These are phyloP conservation scores for Eutrema japonicum DNA, from an alignment of 345 rosid genomes.

Conservation along the genomic window DNA sequence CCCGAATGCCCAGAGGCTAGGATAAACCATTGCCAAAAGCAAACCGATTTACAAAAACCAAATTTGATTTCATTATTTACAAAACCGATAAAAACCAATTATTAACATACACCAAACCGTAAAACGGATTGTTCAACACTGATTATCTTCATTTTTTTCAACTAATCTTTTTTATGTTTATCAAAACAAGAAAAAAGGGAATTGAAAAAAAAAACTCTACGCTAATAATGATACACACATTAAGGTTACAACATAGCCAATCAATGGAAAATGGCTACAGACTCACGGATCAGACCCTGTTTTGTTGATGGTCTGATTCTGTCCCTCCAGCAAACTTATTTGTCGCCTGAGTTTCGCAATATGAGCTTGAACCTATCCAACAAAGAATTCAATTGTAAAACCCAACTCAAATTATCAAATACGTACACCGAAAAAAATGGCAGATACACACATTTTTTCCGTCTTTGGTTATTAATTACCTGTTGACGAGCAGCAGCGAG, in stretches of 20 bases:
- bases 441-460: too few species aligned
- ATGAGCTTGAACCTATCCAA: conserved; percentile 72
- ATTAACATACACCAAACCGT: too few species aligned
- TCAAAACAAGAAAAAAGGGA: conserved; percentile 5
- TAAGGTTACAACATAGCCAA: conserved; percentile 25
- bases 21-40: too few species aligned
- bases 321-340: conserved; percentile 68
- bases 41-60: too few species aligned
- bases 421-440: conserved; percentile 4
- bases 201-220: background rate
- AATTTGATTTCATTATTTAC: too few species aligned
- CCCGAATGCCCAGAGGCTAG: too few species aligned
- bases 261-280: conserved; percentile 22
- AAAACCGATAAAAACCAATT: too few species aligned
- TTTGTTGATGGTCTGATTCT: conserved; percentile 64
- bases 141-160: background rate
- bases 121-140: too few species aligned
- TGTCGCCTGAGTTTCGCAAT: conserved; percentile 69
- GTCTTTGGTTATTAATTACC: conserved; percentile 41
- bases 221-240: conserved; percentile 23
- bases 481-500: conserved; percentile 78
- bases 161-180: background rate
- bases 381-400: background rate
- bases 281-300: conserved; percentile 59
- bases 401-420: conserved; percentile 12